phyloP scores from a whole-genome alignment of 2,329 filamentous ascomycete species.

The Orbilia quercus region DNA sequence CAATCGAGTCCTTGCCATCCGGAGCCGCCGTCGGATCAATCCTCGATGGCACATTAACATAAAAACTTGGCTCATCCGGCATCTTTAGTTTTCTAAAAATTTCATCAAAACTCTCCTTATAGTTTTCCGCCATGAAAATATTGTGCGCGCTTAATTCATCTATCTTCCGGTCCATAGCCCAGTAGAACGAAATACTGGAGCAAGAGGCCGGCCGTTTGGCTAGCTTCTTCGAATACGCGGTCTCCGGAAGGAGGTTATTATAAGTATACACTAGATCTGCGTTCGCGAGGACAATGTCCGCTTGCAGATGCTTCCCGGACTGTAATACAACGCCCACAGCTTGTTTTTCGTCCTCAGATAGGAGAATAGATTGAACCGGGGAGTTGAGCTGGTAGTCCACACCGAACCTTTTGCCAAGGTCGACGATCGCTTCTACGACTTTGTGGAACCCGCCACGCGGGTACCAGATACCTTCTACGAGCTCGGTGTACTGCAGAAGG shows the following conservation, averaged over 20 bases:
- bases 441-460: conserved; percentile 76
- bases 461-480: conserved; percentile 82
- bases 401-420: conserved; percentile 72
- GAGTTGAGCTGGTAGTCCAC: conserved; percentile 73
- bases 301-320: conserved; percentile 70
- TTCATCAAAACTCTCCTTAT: conserved; percentile 77
- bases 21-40: conserved; percentile 77
- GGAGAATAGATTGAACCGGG: conserved; percentile 69
- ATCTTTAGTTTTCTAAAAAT: conserved; percentile 78
- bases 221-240: conserved; percentile 53
- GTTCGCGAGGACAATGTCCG: conserved; percentile 75
- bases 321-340: conserved; percentile 72
- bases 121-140: conserved; percentile 80
- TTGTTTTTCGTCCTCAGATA: conserved; percentile 67
- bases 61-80: conserved; percentile 77
- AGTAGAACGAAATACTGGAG: conserved; percentile 70
- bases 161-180: conserved; percentile 72
- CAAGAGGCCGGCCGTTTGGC: conserved; percentile 44
- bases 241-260: conserved; percentile 73
- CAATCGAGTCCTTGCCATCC: conserved; percentile 72
- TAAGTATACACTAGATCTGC: conserved; percentile 80
- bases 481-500: conserved; percentile 78
- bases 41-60: conserved; percentile 79
- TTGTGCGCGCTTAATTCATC: conserved; percentile 77
- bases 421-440: conserved; percentile 72